Evolutionary conservation across 495 filamentous ascomycete species (phyloP), one percentile per base, ranked within the genome.

Genomic region (Melanomma pulvis-pyrius): DNA sequence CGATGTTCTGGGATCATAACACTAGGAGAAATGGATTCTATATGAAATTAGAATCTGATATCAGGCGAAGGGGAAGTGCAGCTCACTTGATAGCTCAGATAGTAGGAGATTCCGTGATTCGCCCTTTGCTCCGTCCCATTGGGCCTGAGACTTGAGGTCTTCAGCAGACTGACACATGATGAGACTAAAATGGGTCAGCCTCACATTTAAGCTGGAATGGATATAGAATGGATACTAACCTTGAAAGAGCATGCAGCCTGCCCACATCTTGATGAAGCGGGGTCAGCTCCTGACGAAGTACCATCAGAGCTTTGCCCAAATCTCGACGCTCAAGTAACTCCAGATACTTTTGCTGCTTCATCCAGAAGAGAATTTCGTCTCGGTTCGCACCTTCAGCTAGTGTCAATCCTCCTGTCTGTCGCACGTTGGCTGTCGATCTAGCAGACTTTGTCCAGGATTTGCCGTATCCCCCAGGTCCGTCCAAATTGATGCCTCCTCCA

Each of bases 1-100:
- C 94, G 90, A 75, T 96, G 91, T 69, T 96, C 90, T 5, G 94
- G 96, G 53, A 99, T 91, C 96, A 99, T 98, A 25, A 96, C 90
- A n/a, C 92, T 92, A 1, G 94, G 94, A 3, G 96, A 96, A 62
- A 99, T 96, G 32, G 85, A 96, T 80, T 83, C 92, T 96, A 60
- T 13, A 25, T 32, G 30, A 25, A 13, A 19, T 72, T 34, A 63
- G 61, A 12, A 56, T 56, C 21, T 13, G 56, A 8, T n/a, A 51
- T 21, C 26, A 7, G 1, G 39, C n/a, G 6, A 30, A 17, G 19
- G 15, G 21, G 30, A 46, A 47, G 46, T 46, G 52, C 25, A n/a
- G 24, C 87, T 76, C 78, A 96, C 92, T 90, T 52, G 93, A 96
- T 25, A 99, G 78, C 46, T 94, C 87, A 5, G 87, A 89, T 26